Percentiles rank a stretch among this genome's conserved stretches.
Conservation (phyloP, 345 rosid genomes). For the Hypericum androsaemum region DNA sequence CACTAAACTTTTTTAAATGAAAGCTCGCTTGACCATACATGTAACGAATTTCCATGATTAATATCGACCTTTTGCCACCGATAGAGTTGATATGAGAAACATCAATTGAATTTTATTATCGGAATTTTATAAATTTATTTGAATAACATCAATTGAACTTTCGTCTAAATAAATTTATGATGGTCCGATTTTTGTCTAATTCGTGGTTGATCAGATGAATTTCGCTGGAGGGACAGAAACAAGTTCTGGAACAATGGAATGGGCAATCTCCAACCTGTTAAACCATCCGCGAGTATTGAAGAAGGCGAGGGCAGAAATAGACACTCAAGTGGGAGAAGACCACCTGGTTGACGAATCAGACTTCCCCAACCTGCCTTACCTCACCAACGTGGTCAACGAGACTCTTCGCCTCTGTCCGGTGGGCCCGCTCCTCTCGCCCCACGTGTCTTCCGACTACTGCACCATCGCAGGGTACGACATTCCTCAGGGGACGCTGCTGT, state of each 20-base stretch:
- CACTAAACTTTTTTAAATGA: no score
- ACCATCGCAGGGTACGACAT: no score
- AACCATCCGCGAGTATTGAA: slow-evolving; percentile 7
- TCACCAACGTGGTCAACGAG: slow-evolving; percentile 8
- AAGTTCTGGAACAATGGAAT: slow-evolving; percentile 6
- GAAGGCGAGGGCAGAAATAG: slow-evolving; percentile 10
- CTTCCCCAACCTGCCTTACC: slow-evolving; percentile 8
- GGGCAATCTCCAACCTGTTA: slow-evolving; percentile 14
- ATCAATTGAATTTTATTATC: no score
- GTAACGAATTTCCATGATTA: no score
- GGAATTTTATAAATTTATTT: no score
- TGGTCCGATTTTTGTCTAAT: no score
- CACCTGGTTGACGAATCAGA: slow-evolving; percentile 10
- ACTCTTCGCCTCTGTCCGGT: slow-evolving; percentile 9
- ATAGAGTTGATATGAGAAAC: no score
- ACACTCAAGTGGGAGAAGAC: slow-evolving; percentile 4
- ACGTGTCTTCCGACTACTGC: slow-evolving; percentile 12
- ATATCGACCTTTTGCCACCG: no score
- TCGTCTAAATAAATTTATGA: not conserved
- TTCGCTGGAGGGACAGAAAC: slow-evolving; percentile 13
- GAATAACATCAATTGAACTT: no score
- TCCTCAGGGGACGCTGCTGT: no score
- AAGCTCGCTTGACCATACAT: no score
- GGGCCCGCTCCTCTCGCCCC: slow-evolving; percentile 13
- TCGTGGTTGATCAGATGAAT: not conserved